phyloP scores from a whole-genome alignment of 1,284 basidiomycete species.

The Melampsora larici-populina region DNA sequence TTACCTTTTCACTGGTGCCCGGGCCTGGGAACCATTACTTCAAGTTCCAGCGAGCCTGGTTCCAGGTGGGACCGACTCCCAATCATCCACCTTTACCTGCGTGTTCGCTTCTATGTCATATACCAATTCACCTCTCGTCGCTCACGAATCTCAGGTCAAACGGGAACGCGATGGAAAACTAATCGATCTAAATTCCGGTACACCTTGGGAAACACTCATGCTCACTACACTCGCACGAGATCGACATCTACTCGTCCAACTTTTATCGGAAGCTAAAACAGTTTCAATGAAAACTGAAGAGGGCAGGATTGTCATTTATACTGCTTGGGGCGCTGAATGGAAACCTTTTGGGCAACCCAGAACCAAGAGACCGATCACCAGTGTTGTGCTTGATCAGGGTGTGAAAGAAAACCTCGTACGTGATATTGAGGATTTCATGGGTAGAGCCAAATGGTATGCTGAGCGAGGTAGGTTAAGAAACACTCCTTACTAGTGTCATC shows the following conservation, averaged over 20 bases:
- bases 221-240: slow-evolving; percentile 87
- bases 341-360: slow-evolving; percentile 89
- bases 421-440: slow-evolving; percentile 79
- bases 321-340: slow-evolving; percentile 96
- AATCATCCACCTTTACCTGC: slow-evolving; percentile 2
- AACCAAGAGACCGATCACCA: slow-evolving; percentile 76
- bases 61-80: slow-evolving; percentile 66
- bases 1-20: slow-evolving; percentile 85
- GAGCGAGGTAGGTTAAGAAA: slow-evolving; percentile 69
- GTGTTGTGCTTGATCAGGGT: slow-evolving; percentile 82
- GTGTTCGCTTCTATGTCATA: slow-evolving; percentile 12
- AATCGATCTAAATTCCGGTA: slow-evolving; percentile 83
- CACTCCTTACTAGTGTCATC: neutral
- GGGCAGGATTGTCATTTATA: slow-evolving; percentile 93
- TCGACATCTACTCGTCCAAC: slow-evolving; percentile 70
- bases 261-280: slow-evolving; percentile 82
- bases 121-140: neutral
- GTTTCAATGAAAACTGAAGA: slow-evolving; percentile 80
- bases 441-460: slow-evolving; percentile 87
- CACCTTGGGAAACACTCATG: slow-evolving; percentile 96
- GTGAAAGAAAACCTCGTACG: slow-evolving; percentile 72
- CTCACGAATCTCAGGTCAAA: slow-evolving; percentile 65
- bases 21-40: slow-evolving; percentile 94
- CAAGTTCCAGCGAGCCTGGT: slow-evolving; percentile 84
- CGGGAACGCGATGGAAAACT: slow-evolving; percentile 87